phyloP scores from a whole-genome alignment of 176 grass and related monocot genomes.

The barley (Hordeum vulgare) region MorexV3_pseudomolecules_assembly NC_058520.1:534502346-534502845 shows the following conservation, averaged over 20 bases:
- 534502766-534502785: not conserved
- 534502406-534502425: not conserved
- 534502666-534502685: slow-evolving; percentile 4
- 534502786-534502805: not conserved
- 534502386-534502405: too few species aligned
- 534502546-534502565: not conserved
- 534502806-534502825: too few species aligned
- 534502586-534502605: not conserved
- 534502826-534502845: too few species aligned
- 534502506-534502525: not conserved
- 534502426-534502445: not conserved
- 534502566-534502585: not conserved
- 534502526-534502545: not conserved
- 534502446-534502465: not conserved
- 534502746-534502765: not conserved
- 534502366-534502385: too few species aligned
- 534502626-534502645: not conserved
- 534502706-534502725: not conserved
- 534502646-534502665: not conserved
- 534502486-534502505: not conserved
- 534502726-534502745: not conserved
- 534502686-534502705: not conserved
- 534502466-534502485: not conserved
- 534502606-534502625: not conserved
- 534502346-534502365: too few species aligned